Percentiles rank a stretch among this genome's conserved stretches.
Evolutionary conservation across 169 alveolate species (phyloP).

Genomic region (Theileria annulata): DNA sequence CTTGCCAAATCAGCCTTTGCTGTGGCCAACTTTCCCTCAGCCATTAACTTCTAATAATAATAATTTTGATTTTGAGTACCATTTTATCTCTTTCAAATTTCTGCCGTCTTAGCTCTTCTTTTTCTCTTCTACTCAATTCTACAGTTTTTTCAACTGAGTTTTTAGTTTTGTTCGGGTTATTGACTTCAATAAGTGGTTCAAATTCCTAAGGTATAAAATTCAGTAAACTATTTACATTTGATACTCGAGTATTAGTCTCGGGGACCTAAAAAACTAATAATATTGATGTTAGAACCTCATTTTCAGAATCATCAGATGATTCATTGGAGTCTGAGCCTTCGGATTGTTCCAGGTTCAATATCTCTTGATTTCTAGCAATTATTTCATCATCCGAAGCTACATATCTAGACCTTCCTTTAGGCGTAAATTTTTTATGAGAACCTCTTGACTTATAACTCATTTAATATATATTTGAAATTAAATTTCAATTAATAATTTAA

Average conservation of each 20-base stretch:
- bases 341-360: not conserved
- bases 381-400: conserved; percentile 68
- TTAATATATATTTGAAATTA: too few relatives aligned
- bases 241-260: not conserved
- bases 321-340: conserved; percentile 23
- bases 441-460: conserved; percentile 63
- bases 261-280: not conserved
- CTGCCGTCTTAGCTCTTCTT: conserved; percentile 66
- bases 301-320: conserved; percentile 13
- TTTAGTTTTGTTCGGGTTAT: conserved; percentile 55
- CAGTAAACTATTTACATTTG: not conserved
- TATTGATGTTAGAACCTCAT: not conserved
- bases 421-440: conserved; percentile 59
- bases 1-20: conserved; percentile 68
- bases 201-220: not conserved
- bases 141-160: conserved; percentile 57
- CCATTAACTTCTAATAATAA: conserved; percentile 46
- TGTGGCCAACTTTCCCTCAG: conserved; percentile 60
- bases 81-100: conserved; percentile 58
- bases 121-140: conserved; percentile 61
- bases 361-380: conserved; percentile 50
- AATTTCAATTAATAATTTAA: not conserved
- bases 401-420: conserved; percentile 63
- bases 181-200: conserved; percentile 37
- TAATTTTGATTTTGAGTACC: conserved; percentile 7